phyloP scores from a whole-genome alignment of 1,139 yeast genomes.

The Sugiyamaella grinbergsii region DNA sequence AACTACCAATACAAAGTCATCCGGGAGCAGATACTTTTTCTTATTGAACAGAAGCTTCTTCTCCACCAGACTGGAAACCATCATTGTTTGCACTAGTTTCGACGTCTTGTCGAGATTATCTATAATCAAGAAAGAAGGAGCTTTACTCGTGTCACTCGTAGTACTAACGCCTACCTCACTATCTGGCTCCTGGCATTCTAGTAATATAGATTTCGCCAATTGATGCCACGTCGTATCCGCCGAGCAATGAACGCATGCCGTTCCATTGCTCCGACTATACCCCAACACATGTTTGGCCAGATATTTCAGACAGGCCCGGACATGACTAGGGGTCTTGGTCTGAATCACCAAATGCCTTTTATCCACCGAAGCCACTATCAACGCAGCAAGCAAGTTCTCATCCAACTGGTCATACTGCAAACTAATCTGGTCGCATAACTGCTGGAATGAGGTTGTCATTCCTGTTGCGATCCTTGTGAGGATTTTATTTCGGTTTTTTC shows the following conservation, averaged over 20 bases:
- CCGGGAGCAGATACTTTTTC: slow-evolving; percentile 16
- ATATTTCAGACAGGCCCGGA: slow-evolving; percentile 1
- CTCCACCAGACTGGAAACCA: slow-evolving; percentile 30
- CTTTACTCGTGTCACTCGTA: not conserved
- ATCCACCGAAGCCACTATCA: slow-evolving; percentile 31
- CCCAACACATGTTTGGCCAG: slow-evolving; percentile 26
- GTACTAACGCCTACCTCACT: not conserved
- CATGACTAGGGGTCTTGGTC: slow-evolving; percentile 15
- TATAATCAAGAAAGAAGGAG: slow-evolving; percentile 30
- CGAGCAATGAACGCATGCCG: slow-evolving; percentile 16
- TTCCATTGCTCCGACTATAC: not conserved
- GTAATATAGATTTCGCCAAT: slow-evolving; percentile 12
- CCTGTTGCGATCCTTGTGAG: not conserved
- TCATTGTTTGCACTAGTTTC: slow-evolving; percentile 33
- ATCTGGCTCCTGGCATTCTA: not conserved
- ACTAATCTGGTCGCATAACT: slow-evolving; percentile 19
- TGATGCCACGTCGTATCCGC: slow-evolving; percentile 21
- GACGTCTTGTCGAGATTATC: slow-evolving; percentile 36
- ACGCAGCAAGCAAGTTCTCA: slow-evolving; percentile 29
- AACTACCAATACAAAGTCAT: slow-evolving; percentile 15
- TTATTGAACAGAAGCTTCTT: slow-evolving; percentile 13
- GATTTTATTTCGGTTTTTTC: not conserved
- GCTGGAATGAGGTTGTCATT: slow-evolving; percentile 20
- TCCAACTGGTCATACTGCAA: slow-evolving; percentile 21
- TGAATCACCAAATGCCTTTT: slow-evolving; percentile 36